Evolutionary conservation across 2,329 filamentous ascomycete species (phyloP).

Genomic region (Cadophora luteo-olivacea): DNA sequence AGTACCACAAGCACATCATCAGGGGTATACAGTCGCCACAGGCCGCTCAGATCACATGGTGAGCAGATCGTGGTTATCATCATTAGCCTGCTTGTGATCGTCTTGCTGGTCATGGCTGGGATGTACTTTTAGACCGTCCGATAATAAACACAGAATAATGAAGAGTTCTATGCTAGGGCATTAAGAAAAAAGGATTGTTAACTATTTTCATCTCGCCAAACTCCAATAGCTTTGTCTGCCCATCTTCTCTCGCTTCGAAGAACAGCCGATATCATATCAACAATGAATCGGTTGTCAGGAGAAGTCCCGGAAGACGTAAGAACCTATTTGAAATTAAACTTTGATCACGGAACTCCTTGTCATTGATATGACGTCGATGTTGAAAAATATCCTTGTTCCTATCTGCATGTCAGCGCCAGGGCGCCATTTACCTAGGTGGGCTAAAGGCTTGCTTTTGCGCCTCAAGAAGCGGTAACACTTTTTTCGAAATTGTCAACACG

Average conservation of each 20-base stretch:
- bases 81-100: neutral
- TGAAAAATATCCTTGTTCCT: neutral
- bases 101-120: neutral
- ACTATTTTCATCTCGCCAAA: no score
- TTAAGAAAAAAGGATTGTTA: no score
- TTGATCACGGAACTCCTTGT: neutral
- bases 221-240: no score
- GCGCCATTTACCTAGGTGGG: neutral
- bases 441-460: no score
- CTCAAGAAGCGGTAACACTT: no score
- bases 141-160: neutral
- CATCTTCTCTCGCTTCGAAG: neutral
- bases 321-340: no score
- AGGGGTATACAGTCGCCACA: neutral
- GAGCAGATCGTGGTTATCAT: neutral
- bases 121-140: neutral
- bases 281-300: neutral
- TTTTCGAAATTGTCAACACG: no score
- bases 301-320: no score
- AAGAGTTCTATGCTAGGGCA: no score
- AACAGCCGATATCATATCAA: neutral
- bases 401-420: neutral
- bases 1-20: conserved; percentile 5
- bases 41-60: neutral
- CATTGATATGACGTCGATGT: neutral